Evolutionary conservation across 2,329 filamentous ascomycete species (phyloP).

Genomic region (Ophiostoma quercus): DNA sequence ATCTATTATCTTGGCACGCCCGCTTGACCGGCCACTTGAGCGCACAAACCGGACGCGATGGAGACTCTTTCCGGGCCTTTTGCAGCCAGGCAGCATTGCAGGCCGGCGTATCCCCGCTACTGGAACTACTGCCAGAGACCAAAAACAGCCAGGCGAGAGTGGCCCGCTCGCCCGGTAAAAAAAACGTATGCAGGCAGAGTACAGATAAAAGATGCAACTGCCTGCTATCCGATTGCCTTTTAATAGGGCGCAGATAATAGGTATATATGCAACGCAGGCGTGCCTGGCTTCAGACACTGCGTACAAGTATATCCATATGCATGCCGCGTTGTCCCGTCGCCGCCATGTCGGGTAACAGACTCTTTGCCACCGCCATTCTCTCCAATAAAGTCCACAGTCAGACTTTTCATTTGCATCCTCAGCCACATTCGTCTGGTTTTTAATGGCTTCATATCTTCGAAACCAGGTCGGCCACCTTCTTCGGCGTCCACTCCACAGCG

Average conservation of each 20-base stretch:
- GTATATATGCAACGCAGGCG: not conserved
- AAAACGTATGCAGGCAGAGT: not conserved
- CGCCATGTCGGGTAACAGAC: not conserved
- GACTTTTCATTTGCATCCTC: not conserved
- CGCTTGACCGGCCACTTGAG: not conserved
- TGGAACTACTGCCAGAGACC: not conserved
- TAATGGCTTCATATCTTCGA: not conserved
- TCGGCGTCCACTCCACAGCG: not conserved
- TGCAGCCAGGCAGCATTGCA: not conserved
- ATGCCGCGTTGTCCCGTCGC: slow-evolving; percentile 15
- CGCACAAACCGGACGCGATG: not conserved
- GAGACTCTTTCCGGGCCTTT: not conserved
- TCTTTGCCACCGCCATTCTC: not conserved
- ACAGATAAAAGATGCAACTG: not conserved
- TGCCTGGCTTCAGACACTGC: not conserved
- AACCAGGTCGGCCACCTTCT: not conserved
- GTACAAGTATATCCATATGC: slow-evolving; percentile 9
- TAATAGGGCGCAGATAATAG: not conserved
- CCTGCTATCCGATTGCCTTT: not conserved
- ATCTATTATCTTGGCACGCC: not conserved
- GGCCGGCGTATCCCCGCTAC: not conserved
- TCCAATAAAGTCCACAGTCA: not conserved
- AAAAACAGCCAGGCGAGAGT: not conserved
- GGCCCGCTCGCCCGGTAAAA: not conserved
- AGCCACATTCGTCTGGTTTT: not conserved